phyloP scores from a whole-genome alignment of 2,329 filamentous ascomycete genomes.

The Paracorniculantispora psalliotae region DNA sequence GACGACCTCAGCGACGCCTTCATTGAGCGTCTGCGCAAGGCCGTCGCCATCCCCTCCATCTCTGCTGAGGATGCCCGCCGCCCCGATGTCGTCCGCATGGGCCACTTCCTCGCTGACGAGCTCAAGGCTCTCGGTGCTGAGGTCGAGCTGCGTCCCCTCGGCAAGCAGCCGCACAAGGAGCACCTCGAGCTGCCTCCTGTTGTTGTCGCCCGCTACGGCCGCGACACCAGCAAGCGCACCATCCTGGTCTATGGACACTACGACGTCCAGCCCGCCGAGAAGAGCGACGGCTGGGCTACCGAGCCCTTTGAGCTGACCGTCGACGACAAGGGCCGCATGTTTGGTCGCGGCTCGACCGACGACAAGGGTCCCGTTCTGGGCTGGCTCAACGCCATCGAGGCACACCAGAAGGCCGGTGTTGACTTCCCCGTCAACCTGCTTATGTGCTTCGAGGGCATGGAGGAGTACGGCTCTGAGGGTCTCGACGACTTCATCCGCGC shows the following conservation, averaged over 20 bases:
- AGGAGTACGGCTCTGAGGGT: conserved; percentile 96
- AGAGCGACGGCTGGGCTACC: conserved; percentile 91
- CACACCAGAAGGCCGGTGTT: conserved; percentile 88
- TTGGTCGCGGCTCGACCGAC: conserved; percentile 89
- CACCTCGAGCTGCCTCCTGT: conserved; percentile 89
- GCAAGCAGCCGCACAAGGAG: conserved; percentile 88
- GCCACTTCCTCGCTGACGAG: conserved; percentile 79
- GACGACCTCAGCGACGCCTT: conserved; percentile 74
- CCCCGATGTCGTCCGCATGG: conserved; percentile 94
- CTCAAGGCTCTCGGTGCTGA: conserved; percentile 78
- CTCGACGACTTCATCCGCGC: conserved; percentile 89
- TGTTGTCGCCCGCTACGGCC: conserved; percentile 86
- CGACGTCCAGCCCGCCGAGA: conserved; percentile 92
- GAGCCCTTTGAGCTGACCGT: conserved; percentile 87
- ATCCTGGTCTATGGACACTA: conserved; percentile 98
- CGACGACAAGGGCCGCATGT: conserved; percentile 92
- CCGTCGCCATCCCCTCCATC: conserved; percentile 93
- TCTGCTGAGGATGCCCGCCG: conserved; percentile 86
- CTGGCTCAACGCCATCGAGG: conserved; percentile 97
- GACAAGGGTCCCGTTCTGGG: conserved; percentile 97
- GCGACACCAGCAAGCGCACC: conserved; percentile 86
- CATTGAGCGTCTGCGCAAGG: conserved; percentile 83
- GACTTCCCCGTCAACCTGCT: conserved; percentile 96
- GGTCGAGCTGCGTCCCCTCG: conserved; percentile 80
- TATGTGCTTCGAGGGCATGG: conserved; percentile 99